Base-by-base conservation (phyloP, 495 filamentous ascomycete genomes). In the Choiromyces venosus region DNA sequence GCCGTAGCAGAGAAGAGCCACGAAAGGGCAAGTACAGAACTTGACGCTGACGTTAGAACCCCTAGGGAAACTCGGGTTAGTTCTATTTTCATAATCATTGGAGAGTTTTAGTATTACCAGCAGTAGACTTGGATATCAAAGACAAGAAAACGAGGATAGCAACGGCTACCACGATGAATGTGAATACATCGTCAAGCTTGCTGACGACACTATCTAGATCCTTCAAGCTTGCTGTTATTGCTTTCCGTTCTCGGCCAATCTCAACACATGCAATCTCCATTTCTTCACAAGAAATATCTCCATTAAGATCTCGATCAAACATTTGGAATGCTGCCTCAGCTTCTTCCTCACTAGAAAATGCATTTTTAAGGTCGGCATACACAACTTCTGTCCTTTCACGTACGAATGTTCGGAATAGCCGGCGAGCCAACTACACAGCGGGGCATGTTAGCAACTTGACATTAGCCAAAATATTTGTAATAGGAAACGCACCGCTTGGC, bases 271-370 rank as follows among this genome's bases (percentile, higher is more conserved):
- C 93, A 36, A 93, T 88, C 80, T 97, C 94, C 21, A 98, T 86
- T 82, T 97, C 94, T 71, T 96, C 92, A 90, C 97, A 96, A 9
- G 92, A 95, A 64, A 98, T 95, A 81, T 97, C 94, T 21, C 95
- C 95, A 75, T 98, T 98, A 83, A 99, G 87, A 78, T 99, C 95
- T 74, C 94, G 94, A 83, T 99, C 94, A 71, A 97, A 97, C 87
- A 97, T 93, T 70, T 85, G 84, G 74, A 99, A 99, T 18, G 94
- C 93, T 2, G 92, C 91, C 70, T 97, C 93, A 2, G 93, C 93
- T 78, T 97, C 94, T 33, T 97, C 94, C 70, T 88, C 85, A 52
- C 88, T 91, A n/a, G 90, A 87, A 76, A 97, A 97, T 2, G 92
- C 94, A 37, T 87, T 85, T 74, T 88, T 90, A 39, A 98, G 79